Evolutionary conservation across 2,329 filamentous ascomycete genomes (phyloP).

Genomic region (Ophiognomonia clavigignenti-juglandacearum): DNA sequence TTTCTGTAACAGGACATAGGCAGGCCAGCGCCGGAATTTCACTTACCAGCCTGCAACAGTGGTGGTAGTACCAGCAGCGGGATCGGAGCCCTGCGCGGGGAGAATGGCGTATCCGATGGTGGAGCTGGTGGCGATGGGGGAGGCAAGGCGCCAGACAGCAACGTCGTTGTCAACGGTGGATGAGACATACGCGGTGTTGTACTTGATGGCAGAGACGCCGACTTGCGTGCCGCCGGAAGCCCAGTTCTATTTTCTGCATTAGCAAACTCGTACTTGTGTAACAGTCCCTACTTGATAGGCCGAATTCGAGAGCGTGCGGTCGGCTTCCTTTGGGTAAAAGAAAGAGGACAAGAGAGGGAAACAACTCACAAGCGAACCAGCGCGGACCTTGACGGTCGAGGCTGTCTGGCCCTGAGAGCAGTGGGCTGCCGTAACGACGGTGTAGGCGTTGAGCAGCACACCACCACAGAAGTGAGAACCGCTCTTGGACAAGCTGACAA

Average conservation of each 20-base stretch:
- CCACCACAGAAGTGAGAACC: slow-evolving; percentile 25
- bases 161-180: slow-evolving; percentile 22
- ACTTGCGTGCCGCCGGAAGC: slow-evolving; percentile 23
- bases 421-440: slow-evolving; percentile 28
- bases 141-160: slow-evolving; percentile 26
- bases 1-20: background rate
- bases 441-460: slow-evolving; percentile 25
- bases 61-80: slow-evolving; percentile 16
- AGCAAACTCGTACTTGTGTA: background rate
- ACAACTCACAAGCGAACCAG: slow-evolving; percentile 18
- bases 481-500: slow-evolving; percentile 21
- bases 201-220: slow-evolving; percentile 19
- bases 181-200: slow-evolving; percentile 22
- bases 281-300: no score
- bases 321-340: no score
- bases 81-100: slow-evolving; percentile 22
- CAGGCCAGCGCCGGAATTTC: background rate
- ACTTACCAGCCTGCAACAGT: slow-evolving; percentile 26
- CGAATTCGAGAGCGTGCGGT: no score
- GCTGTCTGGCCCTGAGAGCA: slow-evolving; percentile 20
- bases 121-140: slow-evolving; percentile 18
- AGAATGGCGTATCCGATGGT: slow-evolving; percentile 23
- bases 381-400: slow-evolving; percentile 22
- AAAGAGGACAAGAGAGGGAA: background rate
- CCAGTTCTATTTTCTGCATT: slow-evolving; percentile 14